Evolutionary conservation across 176 grass and related monocot species (phyloP), one percentile per base, ranked within the genome.

Genomic region (Leersia perrieri): DNA sequence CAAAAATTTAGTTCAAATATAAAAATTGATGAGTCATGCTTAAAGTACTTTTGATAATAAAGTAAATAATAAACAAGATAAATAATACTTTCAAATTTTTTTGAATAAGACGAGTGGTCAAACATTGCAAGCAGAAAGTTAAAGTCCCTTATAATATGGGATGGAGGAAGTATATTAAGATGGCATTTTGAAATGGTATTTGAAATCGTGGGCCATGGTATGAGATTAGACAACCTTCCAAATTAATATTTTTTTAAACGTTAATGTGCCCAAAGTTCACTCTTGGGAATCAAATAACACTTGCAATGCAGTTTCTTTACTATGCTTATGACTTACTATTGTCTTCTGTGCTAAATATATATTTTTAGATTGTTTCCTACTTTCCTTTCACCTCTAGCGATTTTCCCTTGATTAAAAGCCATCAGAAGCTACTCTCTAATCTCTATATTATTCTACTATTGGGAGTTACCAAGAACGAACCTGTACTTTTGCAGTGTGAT

Each of bases 181-280:
- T 31, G 42, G 41, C 23, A 77, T 10, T 83, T 73, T 66, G 20
- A 72, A 30, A 53, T 77, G 55, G 32, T 63, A 53, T 45, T 65
- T 77, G 55, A 70, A 70, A 65, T 18, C 51, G 58, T 57, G 55
- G 32, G 7, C 5, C 38, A 63, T 30, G 3, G 27, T 75, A 41
- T 45, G 1, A 29, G 64, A 70, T 36, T 2, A 22, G 29, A 68
- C 74, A 11, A 23, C 61, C 45, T 60, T 57, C 14, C 6, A 33
- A 60, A 25, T 74, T 25, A 34, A 33, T 7, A 44, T 86, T 80
- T 33, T 80, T 33, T 80, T 11, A 14, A 74, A 67, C 60, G 34
- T 68, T 74, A 27, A 3, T 16, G 3, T 40, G 7, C 44, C 28
- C 41, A 65, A n/a, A 32, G 63, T 85, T 71, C 39, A 64, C 60